phyloP scores from a whole-genome alignment of 345 rosid species.

The Rhodamnia argentea region DNA sequence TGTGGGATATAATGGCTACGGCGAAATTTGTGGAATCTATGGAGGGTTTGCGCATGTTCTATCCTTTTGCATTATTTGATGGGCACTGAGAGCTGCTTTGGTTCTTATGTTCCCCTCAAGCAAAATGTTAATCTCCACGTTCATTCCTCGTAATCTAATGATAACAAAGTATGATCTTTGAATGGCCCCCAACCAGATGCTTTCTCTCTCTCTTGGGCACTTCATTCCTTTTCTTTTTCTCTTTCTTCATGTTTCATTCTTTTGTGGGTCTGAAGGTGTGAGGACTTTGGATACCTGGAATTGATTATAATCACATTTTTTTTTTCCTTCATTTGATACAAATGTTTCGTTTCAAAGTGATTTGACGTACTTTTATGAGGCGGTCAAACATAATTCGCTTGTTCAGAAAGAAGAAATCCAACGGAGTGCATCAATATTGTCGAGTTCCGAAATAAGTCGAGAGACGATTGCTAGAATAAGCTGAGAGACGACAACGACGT shows the following conservation, averaged over 20 bases:
- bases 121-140: constrained; percentile 8
- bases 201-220: neutral
- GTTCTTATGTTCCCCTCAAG: neutral
- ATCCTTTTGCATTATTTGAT: constrained; percentile 11
- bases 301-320: neutral
- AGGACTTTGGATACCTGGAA: neutral
- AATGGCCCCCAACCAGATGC: neutral
- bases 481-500: neutral
- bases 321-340: neutral
- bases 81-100: neutral
- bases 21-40: constrained; percentile 46
- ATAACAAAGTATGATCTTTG: neutral
- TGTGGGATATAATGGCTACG: constrained; percentile 11
- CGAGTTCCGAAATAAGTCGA: neutral
- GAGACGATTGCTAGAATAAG: neutral
- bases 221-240: neutral
- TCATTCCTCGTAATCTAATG: constrained; percentile 3
- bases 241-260: neutral
- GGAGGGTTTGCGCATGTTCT: constrained; percentile 28
- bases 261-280: neutral
- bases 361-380: neutral
- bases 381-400: neutral
- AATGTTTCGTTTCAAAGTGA: neutral
- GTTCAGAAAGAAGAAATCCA: neutral
- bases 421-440: neutral